These are phyloP conservation scores for Naganishia randhawae DNA, from an alignment of 768 basidiomycete genomes.

Conservation along the genomic window DNA sequence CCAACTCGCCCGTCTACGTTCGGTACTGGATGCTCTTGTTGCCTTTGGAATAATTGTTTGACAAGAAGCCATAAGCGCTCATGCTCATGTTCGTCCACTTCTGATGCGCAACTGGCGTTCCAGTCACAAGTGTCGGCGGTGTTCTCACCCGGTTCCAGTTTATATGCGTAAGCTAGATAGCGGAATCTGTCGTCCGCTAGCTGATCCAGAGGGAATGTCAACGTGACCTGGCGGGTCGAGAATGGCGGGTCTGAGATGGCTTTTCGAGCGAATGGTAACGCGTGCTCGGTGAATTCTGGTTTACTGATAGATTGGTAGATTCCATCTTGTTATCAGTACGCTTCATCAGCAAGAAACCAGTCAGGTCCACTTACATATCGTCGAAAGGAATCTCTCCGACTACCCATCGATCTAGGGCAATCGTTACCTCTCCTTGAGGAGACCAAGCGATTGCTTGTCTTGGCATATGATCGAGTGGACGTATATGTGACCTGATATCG, in stretches of 20 bases:
- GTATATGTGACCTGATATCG: slow-evolving; percentile 32
- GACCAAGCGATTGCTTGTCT: slow-evolving; percentile 45
- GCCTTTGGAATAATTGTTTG: slow-evolving; percentile 18
- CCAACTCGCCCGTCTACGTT: slow-evolving; percentile 8
- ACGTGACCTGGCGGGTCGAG: slow-evolving; percentile 40
- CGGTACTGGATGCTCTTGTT: slow-evolving; percentile 17
- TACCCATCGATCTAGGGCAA: slow-evolving; percentile 43
- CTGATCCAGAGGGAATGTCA: slow-evolving; percentile 33
- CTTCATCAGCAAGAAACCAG: no score
- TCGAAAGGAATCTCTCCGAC: slow-evolving; percentile 49
- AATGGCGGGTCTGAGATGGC: slow-evolving; percentile 41
- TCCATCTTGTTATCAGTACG: no score
- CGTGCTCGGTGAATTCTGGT: slow-evolving; percentile 37
- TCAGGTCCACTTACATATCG: slow-evolving; percentile 41
- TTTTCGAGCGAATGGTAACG: slow-evolving; percentile 42
- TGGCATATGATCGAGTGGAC: slow-evolving; percentile 43
- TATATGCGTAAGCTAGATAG: slow-evolving; percentile 44
- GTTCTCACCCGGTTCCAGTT: slow-evolving; percentile 34
- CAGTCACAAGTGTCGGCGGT: slow-evolving; percentile 37
- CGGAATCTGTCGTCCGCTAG: slow-evolving; percentile 39
- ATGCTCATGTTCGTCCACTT: slow-evolving; percentile 7
- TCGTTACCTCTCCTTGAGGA: slow-evolving; percentile 40
- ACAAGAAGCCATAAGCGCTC: slow-evolving; percentile 18
- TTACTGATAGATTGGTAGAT: no score
- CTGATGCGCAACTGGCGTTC: slow-evolving; percentile 33